Conservation (phyloP, 306 rosid species). For the Macrotyloma uniflorum region DNA sequence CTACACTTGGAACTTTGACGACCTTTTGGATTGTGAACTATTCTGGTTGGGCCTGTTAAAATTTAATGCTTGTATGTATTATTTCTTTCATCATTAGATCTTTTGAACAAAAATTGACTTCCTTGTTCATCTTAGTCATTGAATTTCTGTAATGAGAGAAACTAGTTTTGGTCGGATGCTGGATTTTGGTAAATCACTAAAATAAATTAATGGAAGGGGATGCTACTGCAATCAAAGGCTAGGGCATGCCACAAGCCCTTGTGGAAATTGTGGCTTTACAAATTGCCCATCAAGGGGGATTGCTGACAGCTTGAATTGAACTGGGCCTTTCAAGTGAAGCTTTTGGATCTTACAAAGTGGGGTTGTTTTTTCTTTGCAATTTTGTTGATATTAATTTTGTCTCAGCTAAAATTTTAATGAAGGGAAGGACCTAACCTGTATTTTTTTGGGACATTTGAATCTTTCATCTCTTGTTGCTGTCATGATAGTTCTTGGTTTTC, state of each 20-base stretch:
- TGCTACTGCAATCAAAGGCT: constrained; percentile 5
- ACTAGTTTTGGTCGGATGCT: constrained; percentile 10
- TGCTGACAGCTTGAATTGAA: constrained; percentile 11
- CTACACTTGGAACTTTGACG: background rate
- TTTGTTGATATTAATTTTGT: constrained; percentile 3
- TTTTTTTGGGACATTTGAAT: constrained; percentile 17
- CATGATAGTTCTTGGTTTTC: constrained; percentile 17
- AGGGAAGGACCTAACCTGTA: constrained; percentile 9
- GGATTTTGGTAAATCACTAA: constrained; percentile 5
- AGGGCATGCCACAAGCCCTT: background rate
- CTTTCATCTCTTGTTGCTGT: constrained; percentile 8
- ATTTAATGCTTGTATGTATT: background rate
- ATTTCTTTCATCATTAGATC: background rate
- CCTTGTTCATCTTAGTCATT: background rate
- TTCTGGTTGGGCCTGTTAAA: background rate
- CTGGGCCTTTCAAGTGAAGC: background rate
- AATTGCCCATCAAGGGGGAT: background rate
- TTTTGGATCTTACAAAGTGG: background rate
- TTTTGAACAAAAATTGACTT: constrained; percentile 4
- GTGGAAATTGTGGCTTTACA: background rate
- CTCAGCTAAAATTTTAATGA: background rate
- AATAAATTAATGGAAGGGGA: background rate
- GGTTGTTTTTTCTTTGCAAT: constrained; percentile 1
- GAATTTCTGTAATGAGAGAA: constrained; percentile 9
- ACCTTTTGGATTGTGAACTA: background rate